A percentile compares a stretch with the other conserved stretches of the same genome.
Conservation (phyloP, 2,329 filamentous ascomycete species). For the Fusarium chuoi region DNA sequence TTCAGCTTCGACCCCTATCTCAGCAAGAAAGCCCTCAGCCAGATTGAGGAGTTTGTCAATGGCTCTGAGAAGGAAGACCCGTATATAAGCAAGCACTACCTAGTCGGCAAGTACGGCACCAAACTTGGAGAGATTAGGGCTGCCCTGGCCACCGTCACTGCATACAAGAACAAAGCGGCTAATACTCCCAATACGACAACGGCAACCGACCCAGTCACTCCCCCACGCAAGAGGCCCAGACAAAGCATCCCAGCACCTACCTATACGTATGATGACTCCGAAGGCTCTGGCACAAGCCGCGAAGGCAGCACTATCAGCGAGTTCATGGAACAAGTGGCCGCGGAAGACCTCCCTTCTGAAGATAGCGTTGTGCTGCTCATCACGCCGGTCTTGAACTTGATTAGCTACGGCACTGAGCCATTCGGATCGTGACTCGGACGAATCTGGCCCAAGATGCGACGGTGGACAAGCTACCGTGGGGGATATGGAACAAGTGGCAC, state of each 20-base stretch:
- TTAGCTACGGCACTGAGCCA: neutral
- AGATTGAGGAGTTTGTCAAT: neutral
- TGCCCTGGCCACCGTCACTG: neutral
- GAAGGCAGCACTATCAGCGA: too few relatives aligned
- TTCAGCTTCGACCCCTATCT: neutral
- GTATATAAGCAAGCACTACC: neutral
- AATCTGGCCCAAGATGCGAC: too few relatives aligned
- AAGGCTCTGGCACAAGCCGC: too few relatives aligned
- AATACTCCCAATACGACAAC: too few relatives aligned
- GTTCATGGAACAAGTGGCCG: neutral
- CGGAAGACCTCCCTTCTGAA: neutral
- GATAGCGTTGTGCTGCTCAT: neutral
- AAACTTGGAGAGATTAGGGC: neutral
- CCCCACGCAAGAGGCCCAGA: too few relatives aligned
- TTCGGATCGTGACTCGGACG: neutral
- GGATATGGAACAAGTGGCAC: neutral
- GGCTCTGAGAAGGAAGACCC: neutral
- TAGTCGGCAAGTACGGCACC: neutral
- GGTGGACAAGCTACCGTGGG: neutral
- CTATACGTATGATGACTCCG: too few relatives aligned
- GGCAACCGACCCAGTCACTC: too few relatives aligned
- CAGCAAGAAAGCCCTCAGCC: neutral
- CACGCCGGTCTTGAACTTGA: accelerated
- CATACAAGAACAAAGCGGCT: neutral
- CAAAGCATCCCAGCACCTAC: too few relatives aligned